phyloP scores from a whole-genome alignment of 1,284 basidiomycete species.

The Chiua sp. region DNA sequence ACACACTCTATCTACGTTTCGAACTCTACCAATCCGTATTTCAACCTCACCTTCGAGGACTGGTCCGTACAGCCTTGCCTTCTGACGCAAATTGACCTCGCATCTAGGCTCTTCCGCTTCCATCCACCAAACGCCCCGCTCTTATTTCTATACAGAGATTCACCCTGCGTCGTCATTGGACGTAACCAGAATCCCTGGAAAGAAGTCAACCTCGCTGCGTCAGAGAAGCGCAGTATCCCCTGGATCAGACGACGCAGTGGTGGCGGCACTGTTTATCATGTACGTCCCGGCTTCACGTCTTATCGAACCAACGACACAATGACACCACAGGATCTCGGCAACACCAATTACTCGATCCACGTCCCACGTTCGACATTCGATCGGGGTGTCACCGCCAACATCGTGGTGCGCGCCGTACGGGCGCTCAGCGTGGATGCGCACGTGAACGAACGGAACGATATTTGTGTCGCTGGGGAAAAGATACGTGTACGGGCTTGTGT shows the following conservation, averaged over 20 bases:
- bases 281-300: slow-evolving; percentile 45
- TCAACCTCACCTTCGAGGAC: slow-evolving; percentile 95
- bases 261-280: slow-evolving; percentile 98
- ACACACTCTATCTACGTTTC: slow-evolving; percentile 80
- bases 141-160: slow-evolving; percentile 89
- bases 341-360: slow-evolving; percentile 97
- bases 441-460: slow-evolving; percentile 92
- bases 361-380: slow-evolving; percentile 85
- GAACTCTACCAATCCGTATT: slow-evolving; percentile 84
- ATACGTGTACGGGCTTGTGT: slow-evolving; percentile 55
- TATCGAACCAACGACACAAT: neutral
- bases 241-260: slow-evolving; percentile 91
- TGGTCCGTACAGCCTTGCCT: slow-evolving; percentile 59
- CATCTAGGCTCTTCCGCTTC: slow-evolving; percentile 83
- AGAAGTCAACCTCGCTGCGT: slow-evolving; percentile 80
- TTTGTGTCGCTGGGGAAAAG: slow-evolving; percentile 85
- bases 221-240: slow-evolving; percentile 63
- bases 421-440: slow-evolving; percentile 73
- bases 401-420: slow-evolving; percentile 83
- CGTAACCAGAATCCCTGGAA: slow-evolving; percentile 99
- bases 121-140: slow-evolving; percentile 70
- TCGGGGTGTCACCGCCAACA: slow-evolving; percentile 77
- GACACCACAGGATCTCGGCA: slow-evolving; percentile 85
- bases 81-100: slow-evolving; percentile 2
- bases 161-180: slow-evolving; percentile 93